Base-by-base conservation (phyloP, 306 rosid genomes). In the Calophaca sinica region DNA sequence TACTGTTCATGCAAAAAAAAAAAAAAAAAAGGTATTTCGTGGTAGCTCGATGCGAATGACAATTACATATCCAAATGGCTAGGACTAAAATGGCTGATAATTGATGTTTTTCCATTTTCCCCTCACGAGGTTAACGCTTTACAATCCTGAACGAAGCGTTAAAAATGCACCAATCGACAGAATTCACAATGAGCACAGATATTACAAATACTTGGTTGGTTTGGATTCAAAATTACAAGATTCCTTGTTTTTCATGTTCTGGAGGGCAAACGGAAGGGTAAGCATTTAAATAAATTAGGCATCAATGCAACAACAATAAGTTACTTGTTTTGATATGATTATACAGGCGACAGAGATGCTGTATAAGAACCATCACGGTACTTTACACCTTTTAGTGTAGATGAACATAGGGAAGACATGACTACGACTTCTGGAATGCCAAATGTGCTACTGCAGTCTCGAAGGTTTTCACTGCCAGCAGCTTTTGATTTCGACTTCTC, bases 401-500 rank as follows among this genome's bases (percentile, higher is more conserved):
- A 42, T 71, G 84, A 80, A 55, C 62, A 72, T 42, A 84, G 59
- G 58, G 50, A 33, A 42, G 91, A 59, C 12, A 65, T 53, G 66
- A 87, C 84, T 1, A 52, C 49, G 35, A 90, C 88, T 41, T 82
- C 90, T 11, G 85, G 74, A 68, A 92, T 88, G 77, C 99, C 97
- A 75, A 89, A 90, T 29, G 88, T 50, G 75, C 29, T 35, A 50
- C 52, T 28, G 52, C 58, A 60, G n/a, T 72, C 75, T 66, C 61
- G 78, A 59, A 75, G 62, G 80, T 73, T 80, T 85, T 68, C 84
- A 49, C 69, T 15, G 11, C 77, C 55, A 0, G 29, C 63, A 31
- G 84, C 83, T 44, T 79, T 66, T 78, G 76, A 55, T 66, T 81
- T 86, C 8, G 83, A 72, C 69, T 85, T 84, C 68, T 83, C 92